Evolutionary conservation across 1,284 basidiomycete genomes (phyloP), one percentile per base, ranked within the genome.

Genomic region (Papiliotrema laurentii): DNA sequence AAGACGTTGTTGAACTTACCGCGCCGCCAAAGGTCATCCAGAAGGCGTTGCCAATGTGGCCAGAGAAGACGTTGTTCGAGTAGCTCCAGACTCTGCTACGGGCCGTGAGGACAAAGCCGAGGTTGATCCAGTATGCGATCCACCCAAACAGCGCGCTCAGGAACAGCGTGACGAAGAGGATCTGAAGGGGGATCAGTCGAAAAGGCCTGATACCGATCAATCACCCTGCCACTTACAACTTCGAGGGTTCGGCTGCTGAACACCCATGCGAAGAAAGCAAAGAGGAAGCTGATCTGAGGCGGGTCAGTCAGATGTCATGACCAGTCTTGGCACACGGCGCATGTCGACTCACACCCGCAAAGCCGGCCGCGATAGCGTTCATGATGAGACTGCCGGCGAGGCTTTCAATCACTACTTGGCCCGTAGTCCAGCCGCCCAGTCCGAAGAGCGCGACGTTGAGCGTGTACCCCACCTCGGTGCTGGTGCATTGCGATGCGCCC

Each of bases 11-110:
- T 13, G 27, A 5, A 61, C 68, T 52, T 25, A 71, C 72, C 2
- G 62, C 58, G n/a, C 56, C 69, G 10, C 49, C 68, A 13, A 72
- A 43, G 14, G 58, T 57, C 10, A 74, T 37, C 70, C 69, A 74
- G 6, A 72, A 40, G 16, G 57, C 63, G 30, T 60, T 64, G 2
- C 69, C 68, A 10, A 72, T 50, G 36, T 61, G 57, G 0, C 49
- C 66, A 2, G 53, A 36, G 26, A 66, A 51, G 5, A 41, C 39
- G 26, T 51, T 59, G 28, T 67, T 39, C 3, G 62, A 61, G 13
- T 51, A 51, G 40, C 58, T 38, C 13, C 58, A 50, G 45, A 70
- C 55, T 13, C 60, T 37, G 40, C 50, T 27, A 19, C 65, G 56
- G n/a, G 63, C 60, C 21, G 68, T 56, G 13, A 64, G 47, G 14